These are phyloP conservation scores for Entomortierella beljakovae DNA, from an alignment of 192 early-diverging fungal genomes.

Conservation along the genomic window DNA sequence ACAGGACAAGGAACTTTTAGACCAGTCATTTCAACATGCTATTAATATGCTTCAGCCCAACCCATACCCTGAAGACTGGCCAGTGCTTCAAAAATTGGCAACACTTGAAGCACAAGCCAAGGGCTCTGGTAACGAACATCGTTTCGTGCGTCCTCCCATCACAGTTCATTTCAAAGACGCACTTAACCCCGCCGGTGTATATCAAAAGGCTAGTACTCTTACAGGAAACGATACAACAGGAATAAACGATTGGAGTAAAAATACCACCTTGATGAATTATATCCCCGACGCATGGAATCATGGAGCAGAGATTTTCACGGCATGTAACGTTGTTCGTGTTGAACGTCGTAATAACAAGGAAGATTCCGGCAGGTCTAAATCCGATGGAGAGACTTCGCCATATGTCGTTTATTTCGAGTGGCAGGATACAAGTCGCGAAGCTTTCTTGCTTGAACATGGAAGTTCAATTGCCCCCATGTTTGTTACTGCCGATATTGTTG, in stretches of 20 bases:
- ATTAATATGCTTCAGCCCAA: conserved; percentile 53
- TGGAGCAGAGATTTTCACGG: conserved; percentile 59
- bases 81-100: conserved; percentile 52
- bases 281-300: conserved; percentile 64
- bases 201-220: conserved; percentile 48
- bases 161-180: conserved; percentile 54
- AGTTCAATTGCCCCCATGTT: conserved; percentile 42
- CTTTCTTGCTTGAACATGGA: conserved; percentile 31
- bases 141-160: conserved; percentile 55
- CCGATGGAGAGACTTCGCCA: conserved; percentile 2
- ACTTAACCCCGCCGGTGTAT: conserved; percentile 57
- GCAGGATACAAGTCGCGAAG: conserved; percentile 45
- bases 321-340: conserved; percentile 49
- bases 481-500: conserved; percentile 57
- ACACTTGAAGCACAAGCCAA: conserved; percentile 55
- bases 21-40: conserved; percentile 49
- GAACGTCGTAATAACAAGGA: conserved; percentile 31
- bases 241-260: conserved; percentile 62
- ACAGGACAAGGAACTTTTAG: conserved; percentile 39
- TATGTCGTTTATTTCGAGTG: conserved; percentile 61
- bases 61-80: conserved; percentile 55
- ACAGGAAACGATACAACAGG: conserved; percentile 59
- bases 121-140: conserved; percentile 37
- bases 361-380: too few relatives aligned
- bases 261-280: conserved; percentile 59